phyloP scores from a whole-genome alignment of 1,139 yeast genomes.

The Protomyces lactucae-debilis region DNA sequence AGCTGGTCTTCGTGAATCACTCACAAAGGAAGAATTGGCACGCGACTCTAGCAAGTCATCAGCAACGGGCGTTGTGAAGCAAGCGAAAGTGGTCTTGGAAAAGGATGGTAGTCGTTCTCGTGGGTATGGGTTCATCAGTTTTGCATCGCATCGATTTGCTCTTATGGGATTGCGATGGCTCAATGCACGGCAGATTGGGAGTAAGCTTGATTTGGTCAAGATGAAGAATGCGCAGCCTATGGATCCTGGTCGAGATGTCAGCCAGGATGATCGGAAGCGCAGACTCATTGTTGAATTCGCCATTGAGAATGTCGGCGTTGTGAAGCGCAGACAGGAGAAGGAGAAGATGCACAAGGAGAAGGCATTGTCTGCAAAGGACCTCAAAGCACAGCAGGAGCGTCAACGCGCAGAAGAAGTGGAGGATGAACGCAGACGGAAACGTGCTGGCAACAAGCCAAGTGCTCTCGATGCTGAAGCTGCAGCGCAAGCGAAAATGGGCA shows the following conservation, averaged over 20 bases:
- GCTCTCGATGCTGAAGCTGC: slow-evolving; percentile 20
- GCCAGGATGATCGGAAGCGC: slow-evolving; percentile 48
- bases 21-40: slow-evolving; percentile 79
- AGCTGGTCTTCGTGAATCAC: slow-evolving; percentile 68
- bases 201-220: slow-evolving; percentile 51
- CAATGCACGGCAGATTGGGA: slow-evolving; percentile 77
- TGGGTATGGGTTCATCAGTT: slow-evolving; percentile 95
- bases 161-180: slow-evolving; percentile 96
- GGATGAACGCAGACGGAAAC: slow-evolving; percentile 37
- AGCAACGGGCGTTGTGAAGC: slow-evolving; percentile 83
- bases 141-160: slow-evolving; percentile 86
- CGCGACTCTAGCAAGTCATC: slow-evolving; percentile 54
- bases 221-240: slow-evolving; percentile 60
- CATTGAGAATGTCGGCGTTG: slow-evolving; percentile 86
- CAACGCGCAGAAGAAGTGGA: slow-evolving; percentile 9
- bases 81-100: slow-evolving; percentile 88
- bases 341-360: slow-evolving; percentile 48
- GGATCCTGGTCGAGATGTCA: slow-evolving; percentile 35
- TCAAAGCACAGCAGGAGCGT: slow-evolving; percentile 1
- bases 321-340: slow-evolving; percentile 79
- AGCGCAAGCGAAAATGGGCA: slow-evolving; percentile 26
- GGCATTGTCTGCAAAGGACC: slow-evolving; percentile 30
- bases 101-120: slow-evolving; percentile 80
- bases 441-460: slow-evolving; percentile 26
- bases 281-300: slow-evolving; percentile 92